These are phyloP conservation scores for Schizophyllum amplum DNA, from an alignment of 1,284 basidiomycete species.

Conservation along the genomic window DNA sequence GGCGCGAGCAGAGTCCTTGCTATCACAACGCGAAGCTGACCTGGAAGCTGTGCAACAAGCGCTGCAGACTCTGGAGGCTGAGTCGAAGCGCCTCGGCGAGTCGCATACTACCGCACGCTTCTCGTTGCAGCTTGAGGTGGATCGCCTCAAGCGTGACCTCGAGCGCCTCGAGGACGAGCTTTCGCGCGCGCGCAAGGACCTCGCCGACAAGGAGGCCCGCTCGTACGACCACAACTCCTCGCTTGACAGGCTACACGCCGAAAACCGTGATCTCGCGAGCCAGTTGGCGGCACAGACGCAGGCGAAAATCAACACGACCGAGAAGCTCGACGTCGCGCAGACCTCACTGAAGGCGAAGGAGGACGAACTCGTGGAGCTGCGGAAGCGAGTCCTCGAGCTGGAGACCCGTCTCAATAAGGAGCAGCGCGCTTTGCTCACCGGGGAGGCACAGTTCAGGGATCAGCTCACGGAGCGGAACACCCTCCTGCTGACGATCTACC, in stretches of 20 bases:
- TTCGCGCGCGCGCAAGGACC: slow-evolving; percentile 61
- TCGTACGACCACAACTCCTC: slow-evolving; percentile 61
- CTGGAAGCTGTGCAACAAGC: slow-evolving; percentile 67
- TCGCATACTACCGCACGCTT: slow-evolving; percentile 76
- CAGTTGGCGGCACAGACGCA: slow-evolving; percentile 81
- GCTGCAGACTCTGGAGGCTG: slow-evolving; percentile 56
- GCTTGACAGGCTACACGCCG: slow-evolving; percentile 67
- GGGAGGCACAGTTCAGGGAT: slow-evolving; percentile 79
- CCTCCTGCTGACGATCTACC: slow-evolving; percentile 85
- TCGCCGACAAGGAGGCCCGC: slow-evolving; percentile 59
- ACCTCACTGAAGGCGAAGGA: slow-evolving; percentile 57
- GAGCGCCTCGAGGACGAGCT: slow-evolving; percentile 78
- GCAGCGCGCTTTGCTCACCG: slow-evolving; percentile 62
- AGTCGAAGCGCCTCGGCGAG: slow-evolving; percentile 72
- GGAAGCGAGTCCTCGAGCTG: slow-evolving; percentile 60
- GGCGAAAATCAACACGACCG: slow-evolving; percentile 72
- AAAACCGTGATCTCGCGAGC: slow-evolving; percentile 70
- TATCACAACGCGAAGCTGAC: slow-evolving; percentile 66
- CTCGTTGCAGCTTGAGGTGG: slow-evolving; percentile 86
- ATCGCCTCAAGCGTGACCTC: slow-evolving; percentile 81
- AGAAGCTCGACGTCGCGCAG: slow-evolving; percentile 76
- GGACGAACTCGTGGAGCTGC: slow-evolving; percentile 49
- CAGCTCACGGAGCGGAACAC: slow-evolving; percentile 92
- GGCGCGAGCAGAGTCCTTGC: slow-evolving; percentile 48
- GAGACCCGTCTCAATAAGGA: slow-evolving; percentile 82